A percentile compares a stretch with the other conserved stretches of the same genome.
These are phyloP conservation scores for Yarrowia sp. DNA, from an alignment of 805 yeast genomes.

Conservation along the genomic window DNA sequence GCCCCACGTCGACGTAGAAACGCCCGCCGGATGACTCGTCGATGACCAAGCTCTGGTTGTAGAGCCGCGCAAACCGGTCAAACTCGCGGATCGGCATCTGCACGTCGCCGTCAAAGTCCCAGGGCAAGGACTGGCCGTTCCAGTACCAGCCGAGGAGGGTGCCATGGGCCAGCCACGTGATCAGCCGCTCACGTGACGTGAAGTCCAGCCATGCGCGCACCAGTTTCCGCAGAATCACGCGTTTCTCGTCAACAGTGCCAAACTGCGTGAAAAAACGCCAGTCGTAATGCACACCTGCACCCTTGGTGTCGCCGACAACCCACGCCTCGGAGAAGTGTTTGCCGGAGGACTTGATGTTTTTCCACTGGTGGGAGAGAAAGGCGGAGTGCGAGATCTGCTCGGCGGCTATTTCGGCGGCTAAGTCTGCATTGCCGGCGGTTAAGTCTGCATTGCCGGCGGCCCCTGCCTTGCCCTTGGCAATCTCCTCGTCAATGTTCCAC, in stretches of 20 bases:
- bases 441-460: neutral
- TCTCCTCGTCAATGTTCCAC: constrained; percentile 20
- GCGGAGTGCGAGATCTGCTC: neutral
- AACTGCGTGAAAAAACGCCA: constrained; percentile 68
- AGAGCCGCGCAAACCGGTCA: constrained; percentile 55
- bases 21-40: constrained; percentile 48
- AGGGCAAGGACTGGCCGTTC: constrained; percentile 60
- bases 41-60: constrained; percentile 57
- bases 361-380: constrained; percentile 13
- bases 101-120: constrained; percentile 60
- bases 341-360: constrained; percentile 9
- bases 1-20: constrained; percentile 55
- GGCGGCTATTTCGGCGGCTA: no score
- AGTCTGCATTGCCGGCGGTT: neutral
- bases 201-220: constrained; percentile 58
- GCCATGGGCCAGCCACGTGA: constrained; percentile 60
- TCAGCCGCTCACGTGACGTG: constrained; percentile 54
- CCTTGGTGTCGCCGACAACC: constrained; percentile 2
- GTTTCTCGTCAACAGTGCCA: constrained; percentile 51
- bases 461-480: neutral
- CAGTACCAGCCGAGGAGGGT: constrained; percentile 59
- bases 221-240: constrained; percentile 57
- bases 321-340: constrained; percentile 35
- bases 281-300: constrained; percentile 56
- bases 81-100: constrained; percentile 61